These are phyloP conservation scores for Mucor sp. DNA, from an alignment of 371 early-diverging fungal genomes.

Conservation along the genomic window DNA sequence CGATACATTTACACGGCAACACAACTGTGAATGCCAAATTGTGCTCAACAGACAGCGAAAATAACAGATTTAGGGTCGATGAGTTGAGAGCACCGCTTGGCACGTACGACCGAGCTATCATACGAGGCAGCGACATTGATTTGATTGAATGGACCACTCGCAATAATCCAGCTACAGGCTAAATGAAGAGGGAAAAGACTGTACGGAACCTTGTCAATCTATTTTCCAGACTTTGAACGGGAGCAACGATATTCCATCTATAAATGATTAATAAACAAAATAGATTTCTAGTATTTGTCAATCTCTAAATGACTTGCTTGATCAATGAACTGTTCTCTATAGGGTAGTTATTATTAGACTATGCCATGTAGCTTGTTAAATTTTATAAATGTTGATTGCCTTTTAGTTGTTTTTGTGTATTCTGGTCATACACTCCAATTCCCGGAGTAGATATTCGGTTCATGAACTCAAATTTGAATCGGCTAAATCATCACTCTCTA, in stretches of 20 bases:
- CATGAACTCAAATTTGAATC: neutral
- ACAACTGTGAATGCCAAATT: constrained; percentile 41
- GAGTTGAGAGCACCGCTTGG: constrained; percentile 52
- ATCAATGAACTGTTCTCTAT: neutral
- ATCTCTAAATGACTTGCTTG: neutral
- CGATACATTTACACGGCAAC: constrained; percentile 36
- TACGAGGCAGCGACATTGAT: constrained; percentile 57
- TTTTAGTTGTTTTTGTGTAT: neutral
- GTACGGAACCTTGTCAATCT: neutral
- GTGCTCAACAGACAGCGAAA: constrained; percentile 49
- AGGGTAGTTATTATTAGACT: neutral
- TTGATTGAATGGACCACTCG: constrained; percentile 18
- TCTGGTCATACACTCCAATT: neutral
- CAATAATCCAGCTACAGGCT: neutral
- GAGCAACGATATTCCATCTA: neutral
- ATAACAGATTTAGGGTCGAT: constrained; percentile 53
- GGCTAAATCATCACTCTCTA: neutral
- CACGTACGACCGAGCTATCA: constrained; percentile 43
- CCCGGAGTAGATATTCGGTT: neutral
- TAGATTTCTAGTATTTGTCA: neutral
- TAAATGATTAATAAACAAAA: neutral
- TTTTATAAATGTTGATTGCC: neutral
- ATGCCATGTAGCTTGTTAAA: neutral
- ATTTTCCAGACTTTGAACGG: neutral
- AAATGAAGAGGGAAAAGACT: neutral